Base-by-base conservation (phyloP, 345 rosid genomes). In the Cardamine resedifolia region DNA sequence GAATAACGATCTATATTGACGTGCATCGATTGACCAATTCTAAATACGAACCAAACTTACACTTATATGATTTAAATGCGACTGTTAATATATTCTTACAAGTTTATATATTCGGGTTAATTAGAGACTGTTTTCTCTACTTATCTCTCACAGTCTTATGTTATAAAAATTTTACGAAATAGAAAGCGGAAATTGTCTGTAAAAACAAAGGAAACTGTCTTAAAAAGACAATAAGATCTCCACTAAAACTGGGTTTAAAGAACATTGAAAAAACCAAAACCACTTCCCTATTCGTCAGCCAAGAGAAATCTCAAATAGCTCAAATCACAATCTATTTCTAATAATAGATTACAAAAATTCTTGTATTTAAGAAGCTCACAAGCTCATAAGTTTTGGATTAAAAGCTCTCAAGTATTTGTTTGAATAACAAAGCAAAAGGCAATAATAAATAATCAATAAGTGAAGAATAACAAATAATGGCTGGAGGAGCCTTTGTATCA, bases 401-500 rank as follows among this genome's bases (percentile, higher is more conserved):
- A 1, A 58, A 38, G 52, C 66, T 66, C 16, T 48, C 18, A 66
- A 66, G 67, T 49, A 19, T 36, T 3, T 66, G 61, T 74, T 60
- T 52, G 19, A 59, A 66, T 73, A 64, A 65, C 65, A 73, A 64
- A 65, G 58, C 65, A 1, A 44, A 55, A 64, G 48, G 27, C 16
- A 72, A 51, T 38, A 51, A 44, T 16, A 39, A 51, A 44, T 16
- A 39, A 58, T 31, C 63, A 58, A 30, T 30, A 67, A 61, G 74
- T 75, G 55, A 74, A 68, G 45, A 30, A 66, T 59, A 68, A 48
- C 0, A n/a, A 66, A 38, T 61, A 75, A 85, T 85, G 89, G 89
- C 84, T 3, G 85, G 81, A 73, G 87, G 86, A 77, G 84, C 79
- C 12, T 81, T 73, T 76, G 85, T 70, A 55, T 39, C 61, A 50